Evolutionary conservation across 805 yeast species (phyloP), one percentile per base, ranked within the genome.

Genomic region (Candida dajiaensis): DNA sequence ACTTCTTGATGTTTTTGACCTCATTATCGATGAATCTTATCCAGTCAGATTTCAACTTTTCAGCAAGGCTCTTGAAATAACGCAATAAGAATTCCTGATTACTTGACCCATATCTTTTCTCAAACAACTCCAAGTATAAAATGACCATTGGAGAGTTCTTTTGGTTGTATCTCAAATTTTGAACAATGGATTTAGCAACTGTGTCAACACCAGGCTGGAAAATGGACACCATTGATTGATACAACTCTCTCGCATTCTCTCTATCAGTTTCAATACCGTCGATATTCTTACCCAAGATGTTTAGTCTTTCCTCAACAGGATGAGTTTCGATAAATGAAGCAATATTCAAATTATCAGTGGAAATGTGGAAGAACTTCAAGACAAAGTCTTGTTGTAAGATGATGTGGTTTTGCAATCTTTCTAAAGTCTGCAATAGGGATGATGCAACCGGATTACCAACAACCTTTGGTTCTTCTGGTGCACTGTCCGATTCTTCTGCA

Each of bases 31-130:
- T 63, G 50, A 77, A 78, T 50, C 76, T 77, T 18, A 66, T 65
- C 95, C 95, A 88, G 16, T 70, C 68, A 31, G 63, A 64, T 37
- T 65, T 66, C 39, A 80, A 67, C 58, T 76, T 77, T 25, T 78
- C 79, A n/a, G 69, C 65, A 6, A 81, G 52, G 49, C 77, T 78
- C 28, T 69, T 70, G 50, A 83, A 68, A 44, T 74, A 68, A 36
- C 73, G 70, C 48, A 76, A 67, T 19, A 76, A 65, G 54, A 74
- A 87, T 51, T 86, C 96, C 57, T 83, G 89, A 59, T 78, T 77
- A 1, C 83, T 69, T 9, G 76, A 65, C 10, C 73, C 73, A 18
- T 71, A 58, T 11, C 55, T 58, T 21, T 54, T 55, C 6, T 64
- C 54, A n/a, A 67, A 62, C 22, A 64, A 54, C 48, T 80, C 82